Evolutionary conservation across 352 stramenopile species (phyloP), one percentile per base, ranked within the genome.

Genomic region (Hyaloperonospora arabidopsidis): DNA sequence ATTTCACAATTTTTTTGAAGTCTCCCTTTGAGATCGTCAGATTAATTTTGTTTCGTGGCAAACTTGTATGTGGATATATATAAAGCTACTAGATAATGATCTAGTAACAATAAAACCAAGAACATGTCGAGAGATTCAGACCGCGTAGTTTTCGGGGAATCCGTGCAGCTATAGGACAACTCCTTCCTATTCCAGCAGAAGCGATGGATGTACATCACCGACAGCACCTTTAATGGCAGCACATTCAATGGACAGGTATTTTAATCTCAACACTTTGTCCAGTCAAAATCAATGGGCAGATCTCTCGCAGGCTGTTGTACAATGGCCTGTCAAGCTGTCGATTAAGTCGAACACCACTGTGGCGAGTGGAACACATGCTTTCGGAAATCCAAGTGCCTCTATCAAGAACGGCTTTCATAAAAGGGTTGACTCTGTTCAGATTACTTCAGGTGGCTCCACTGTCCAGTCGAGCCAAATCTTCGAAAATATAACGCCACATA

Each of bases 351-450:
- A 46, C 19, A 6, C 40, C 5, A 14, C 17, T 23, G 17, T 22
- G 22, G 6, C 40, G 8, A 29, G 6, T 46, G 40, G 19, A 46
- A 15, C 17, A 6, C 36, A 43, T 6, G 36, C 36, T 18, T 43
- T 46, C n/a, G 25, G 5, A 7, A 46, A 23, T 18, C 25, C 2
- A 2, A 13, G 15, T 6, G 40, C 40, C 25, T 28, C 12, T 6
- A 46, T 46, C 15, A 46, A 46, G 19, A 46, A 46, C 15, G 40
- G 40, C 5, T 46, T 46, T 28, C 40, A 46, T 46, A 14, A 46
- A 3, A 28, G 22, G 4, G 40, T 46, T 6, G 40, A 46, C 15
- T n/a, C 5, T 46, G 40, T 46, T 6, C 19, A 23, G 40, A 28
- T 46, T 28, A 28, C 19, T 8, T 15, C 25, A 15, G 40, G 40